Evolutionary conservation across 257 asterid genomes (phyloP), one percentile per base, ranked within the genome.

Genomic region (Catharanthus roseus): DNA sequence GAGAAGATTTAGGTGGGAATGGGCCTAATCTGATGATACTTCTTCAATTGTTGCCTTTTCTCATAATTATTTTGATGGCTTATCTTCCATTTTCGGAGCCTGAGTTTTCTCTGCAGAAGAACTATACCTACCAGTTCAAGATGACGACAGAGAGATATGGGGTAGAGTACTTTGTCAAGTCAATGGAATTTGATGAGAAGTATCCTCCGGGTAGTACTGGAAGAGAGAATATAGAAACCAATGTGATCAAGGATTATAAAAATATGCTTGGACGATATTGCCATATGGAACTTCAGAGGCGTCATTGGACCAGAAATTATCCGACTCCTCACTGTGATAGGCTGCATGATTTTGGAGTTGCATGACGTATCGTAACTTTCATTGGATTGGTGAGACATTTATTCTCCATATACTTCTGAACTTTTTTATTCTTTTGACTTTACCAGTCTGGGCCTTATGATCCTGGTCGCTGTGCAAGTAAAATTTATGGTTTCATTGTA

Each of bases 11-110:
- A 60, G 95, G 87, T 67, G 85, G 85, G 69, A 83, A 76, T 72
- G 90, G 96, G 12, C 91, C 89, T 10, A 84, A 83, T 83, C 66
- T 90, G 39, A 81, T 89, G 89, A 62, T 90, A 73, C 85, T 93
- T 54, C 92, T 93, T 65, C 98, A 90, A 79, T 71, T 90, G 82
- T 81, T 89, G 33, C 98, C 96, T 0, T 85, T 93, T 86, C 82
- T 93, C 76, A 78, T 93, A 44, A 89, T 91, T 60, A 82, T 93
- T 72, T 85, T 93, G 83, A 96, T 93, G 57, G 98, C 98, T 58
- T 90, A 91, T 79, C 90, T 90, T 78, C 98, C 98, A 19, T 90
- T 87, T 73, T 89, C 98, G 4, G 98, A 90, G 83, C 96, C 97
- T 0, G 97, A 93, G 82, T 93, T 89, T 79, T 90, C 97, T 29